phyloP scores from a whole-genome alignment of 345 rosid genomes.

The Euphorbia lathyris region DNA sequence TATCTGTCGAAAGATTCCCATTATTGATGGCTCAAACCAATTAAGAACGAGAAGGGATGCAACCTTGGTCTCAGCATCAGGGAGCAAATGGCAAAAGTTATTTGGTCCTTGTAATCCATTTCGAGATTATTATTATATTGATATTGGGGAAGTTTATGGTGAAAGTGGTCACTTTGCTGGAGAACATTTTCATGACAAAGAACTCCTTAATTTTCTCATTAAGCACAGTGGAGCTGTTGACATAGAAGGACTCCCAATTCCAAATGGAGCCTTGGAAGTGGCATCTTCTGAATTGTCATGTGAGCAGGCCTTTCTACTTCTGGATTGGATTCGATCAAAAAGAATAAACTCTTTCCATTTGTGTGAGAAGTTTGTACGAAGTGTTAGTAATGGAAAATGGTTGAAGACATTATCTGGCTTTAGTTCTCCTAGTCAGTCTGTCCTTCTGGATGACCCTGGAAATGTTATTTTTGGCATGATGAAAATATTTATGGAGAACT shows the following conservation, averaged over 20 bases:
- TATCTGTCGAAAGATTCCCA: background rate
- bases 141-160: background rate
- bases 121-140: background rate
- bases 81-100: slow-evolving; percentile 15
- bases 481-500: background rate
- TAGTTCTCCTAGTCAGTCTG: slow-evolving; percentile 4
- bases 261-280: background rate
- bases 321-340: background rate
- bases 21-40: background rate
- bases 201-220: background rate
- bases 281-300: background rate
- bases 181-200: background rate
- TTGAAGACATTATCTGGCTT: slow-evolving; percentile 16
- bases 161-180: slow-evolving; percentile 15
- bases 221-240: background rate
- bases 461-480: slow-evolving; percentile 2
- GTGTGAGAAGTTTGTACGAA: background rate
- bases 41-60: background rate
- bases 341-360: background rate
- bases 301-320: slow-evolving; percentile 2
- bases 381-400: slow-evolving; percentile 7
- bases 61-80: slow-evolving; percentile 8
- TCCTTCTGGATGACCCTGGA: slow-evolving; percentile 12
- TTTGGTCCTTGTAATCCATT: background rate
- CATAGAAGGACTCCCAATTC: background rate